Conservation (phyloP, 2,329 filamentous ascomycete genomes). For the Aspergillus amoenus region DNA sequence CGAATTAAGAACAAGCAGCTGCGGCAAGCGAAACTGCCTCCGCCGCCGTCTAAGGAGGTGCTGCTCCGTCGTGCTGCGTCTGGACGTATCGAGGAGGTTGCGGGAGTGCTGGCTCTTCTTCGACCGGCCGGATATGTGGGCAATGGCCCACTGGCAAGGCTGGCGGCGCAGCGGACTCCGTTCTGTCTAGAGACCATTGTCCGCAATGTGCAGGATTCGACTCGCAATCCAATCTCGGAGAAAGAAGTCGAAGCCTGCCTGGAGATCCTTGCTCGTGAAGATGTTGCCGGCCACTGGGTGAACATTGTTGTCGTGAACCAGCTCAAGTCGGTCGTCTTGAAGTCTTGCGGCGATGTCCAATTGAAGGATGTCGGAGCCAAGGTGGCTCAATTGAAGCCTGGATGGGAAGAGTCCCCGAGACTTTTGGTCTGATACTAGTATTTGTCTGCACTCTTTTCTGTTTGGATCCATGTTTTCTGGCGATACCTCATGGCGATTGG, state of each 20-base stretch:
- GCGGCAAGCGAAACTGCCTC: constrained; percentile 47
- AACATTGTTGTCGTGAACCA: constrained; percentile 48
- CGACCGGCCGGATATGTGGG: constrained; percentile 36
- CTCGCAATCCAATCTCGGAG: constrained; percentile 51
- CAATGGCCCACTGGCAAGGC: constrained; percentile 28
- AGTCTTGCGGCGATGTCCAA: constrained; percentile 38
- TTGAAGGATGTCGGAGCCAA: constrained; percentile 36
- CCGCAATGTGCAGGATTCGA: constrained; percentile 67
- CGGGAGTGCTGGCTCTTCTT: constrained; percentile 66
- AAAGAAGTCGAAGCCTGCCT: constrained; percentile 50
- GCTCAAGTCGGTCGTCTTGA: constrained; percentile 48
- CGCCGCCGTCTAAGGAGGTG: constrained; percentile 52
- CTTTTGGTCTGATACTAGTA: constrained; percentile 2
- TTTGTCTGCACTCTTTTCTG: constrained; percentile 2
- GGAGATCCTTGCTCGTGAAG: constrained; percentile 47
- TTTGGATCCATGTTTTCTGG: constrained; percentile 10
- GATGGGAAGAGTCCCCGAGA: constrained; percentile 23
- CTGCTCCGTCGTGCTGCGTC: constrained; percentile 64
- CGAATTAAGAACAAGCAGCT: constrained; percentile 70
- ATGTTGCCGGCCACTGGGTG: constrained; percentile 51
- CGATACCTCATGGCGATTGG: constrained; percentile 25
- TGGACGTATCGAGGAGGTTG: constrained; percentile 67
- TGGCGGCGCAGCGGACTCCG: constrained; percentile 54
- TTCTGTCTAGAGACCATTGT: constrained; percentile 65
- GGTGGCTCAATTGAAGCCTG: constrained; percentile 29